Evolutionary conservation across 106 monocot genomes (phyloP).

Genomic region (Acorus calamus): DNA sequence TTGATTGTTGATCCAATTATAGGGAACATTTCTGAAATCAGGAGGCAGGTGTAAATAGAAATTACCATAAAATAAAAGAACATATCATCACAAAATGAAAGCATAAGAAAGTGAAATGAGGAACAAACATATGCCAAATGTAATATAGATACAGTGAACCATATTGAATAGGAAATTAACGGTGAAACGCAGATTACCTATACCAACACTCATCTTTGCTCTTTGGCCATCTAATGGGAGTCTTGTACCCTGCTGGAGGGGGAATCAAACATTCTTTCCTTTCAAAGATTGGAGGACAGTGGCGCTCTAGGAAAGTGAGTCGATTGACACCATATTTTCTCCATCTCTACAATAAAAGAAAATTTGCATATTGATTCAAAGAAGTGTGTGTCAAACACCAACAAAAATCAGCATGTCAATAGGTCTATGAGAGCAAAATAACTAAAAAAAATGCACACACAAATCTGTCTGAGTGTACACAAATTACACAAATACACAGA

Average conservation of each 20-base stretch:
- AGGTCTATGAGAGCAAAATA: too few relatives aligned
- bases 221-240: constrained; percentile 82
- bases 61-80: too few relatives aligned
- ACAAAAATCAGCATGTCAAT: too few relatives aligned
- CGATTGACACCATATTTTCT: constrained; percentile 40
- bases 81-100: too few relatives aligned
- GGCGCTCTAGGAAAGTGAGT: constrained; percentile 78
- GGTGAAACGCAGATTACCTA: constrained; percentile 31
- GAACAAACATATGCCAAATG: too few relatives aligned
- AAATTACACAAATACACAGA: too few relatives aligned
- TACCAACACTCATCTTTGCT: constrained; percentile 89
- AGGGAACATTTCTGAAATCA: constrained; percentile 25
- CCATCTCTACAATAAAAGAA: constrained; percentile 17
- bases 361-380: constrained; percentile 16
- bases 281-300: constrained; percentile 60
- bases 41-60: neutral
- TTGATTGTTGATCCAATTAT: constrained; percentile 30
- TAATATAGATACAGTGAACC: too few relatives aligned
- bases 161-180: too few relatives aligned
- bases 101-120: too few relatives aligned
- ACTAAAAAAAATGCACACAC: too few relatives aligned
- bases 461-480: too few relatives aligned
- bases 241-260: constrained; percentile 74
- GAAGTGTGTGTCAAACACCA: too few relatives aligned
- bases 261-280: constrained; percentile 78